These are phyloP conservation scores for Zygotorulaspora chibaensis DNA, from an alignment of 805 yeast species.

Conservation along the genomic window DNA sequence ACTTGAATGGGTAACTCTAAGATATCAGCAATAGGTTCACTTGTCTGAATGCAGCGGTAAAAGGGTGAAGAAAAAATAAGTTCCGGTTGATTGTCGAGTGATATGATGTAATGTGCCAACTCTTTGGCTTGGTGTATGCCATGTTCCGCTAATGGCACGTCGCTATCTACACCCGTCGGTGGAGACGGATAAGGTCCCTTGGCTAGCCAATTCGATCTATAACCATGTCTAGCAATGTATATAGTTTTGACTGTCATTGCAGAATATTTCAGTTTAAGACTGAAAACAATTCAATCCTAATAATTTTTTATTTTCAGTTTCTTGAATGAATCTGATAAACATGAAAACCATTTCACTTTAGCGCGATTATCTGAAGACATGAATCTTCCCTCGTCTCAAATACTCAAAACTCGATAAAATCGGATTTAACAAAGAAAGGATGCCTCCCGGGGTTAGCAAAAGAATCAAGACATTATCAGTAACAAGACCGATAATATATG, in stretches of 20 bases:
- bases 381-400: no score
- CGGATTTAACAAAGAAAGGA: constrained; percentile 5
- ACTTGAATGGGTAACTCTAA: constrained; percentile 56
- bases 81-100: constrained; percentile 57
- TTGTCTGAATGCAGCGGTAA: constrained; percentile 83
- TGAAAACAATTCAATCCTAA: no score
- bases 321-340: neutral
- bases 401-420: neutral
- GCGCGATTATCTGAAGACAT: neutral
- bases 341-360: neutral
- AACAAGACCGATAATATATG: constrained; percentile 74
- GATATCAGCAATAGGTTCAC: constrained; percentile 59
- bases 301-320: neutral
- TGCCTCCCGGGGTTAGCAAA: constrained; percentile 27
- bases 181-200: constrained; percentile 66
- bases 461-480: constrained; percentile 55
- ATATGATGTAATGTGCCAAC: constrained; percentile 56
- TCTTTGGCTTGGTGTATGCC: constrained; percentile 87
- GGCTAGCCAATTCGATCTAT: constrained; percentile 77
- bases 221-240: constrained; percentile 82
- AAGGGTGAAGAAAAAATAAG: constrained; percentile 78
- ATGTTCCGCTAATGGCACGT: constrained; percentile 81
- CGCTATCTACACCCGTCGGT: constrained; percentile 88
- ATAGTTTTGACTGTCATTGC: constrained; percentile 53
- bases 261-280: neutral